Conservation (phyloP, 2,329 filamentous ascomycete genomes). For the Apiospora kogelbergensis region DNA sequence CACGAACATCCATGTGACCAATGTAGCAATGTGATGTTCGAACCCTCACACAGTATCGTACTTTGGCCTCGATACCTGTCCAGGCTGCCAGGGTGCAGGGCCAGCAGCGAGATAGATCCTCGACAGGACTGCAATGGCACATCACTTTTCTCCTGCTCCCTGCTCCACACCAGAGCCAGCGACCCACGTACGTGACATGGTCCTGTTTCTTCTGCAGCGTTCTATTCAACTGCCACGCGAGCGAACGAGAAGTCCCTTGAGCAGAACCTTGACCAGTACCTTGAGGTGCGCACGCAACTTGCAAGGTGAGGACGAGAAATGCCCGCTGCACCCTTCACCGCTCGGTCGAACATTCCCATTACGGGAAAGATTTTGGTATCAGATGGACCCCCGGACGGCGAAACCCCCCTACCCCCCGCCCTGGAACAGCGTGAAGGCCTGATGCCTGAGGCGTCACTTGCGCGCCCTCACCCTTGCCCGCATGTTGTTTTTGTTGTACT, state of each 20-base stretch:
- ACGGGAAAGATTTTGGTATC: not conserved
- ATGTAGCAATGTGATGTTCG: not conserved
- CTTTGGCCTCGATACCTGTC: not conserved
- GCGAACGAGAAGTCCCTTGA: not conserved
- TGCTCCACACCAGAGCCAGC: not conserved
- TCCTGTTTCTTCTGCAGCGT: constrained; percentile 4
- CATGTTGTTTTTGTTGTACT: not conserved
- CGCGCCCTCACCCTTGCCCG: not conserved
- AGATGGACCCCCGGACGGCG: not conserved
- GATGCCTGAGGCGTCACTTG: no score
- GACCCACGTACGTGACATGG: constrained; percentile 7
- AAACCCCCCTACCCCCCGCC: not conserved
- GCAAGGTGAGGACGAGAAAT: constrained; percentile 6
- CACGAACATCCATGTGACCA: constrained; percentile 6
- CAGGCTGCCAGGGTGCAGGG: no score
- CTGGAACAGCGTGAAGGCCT: not conserved
- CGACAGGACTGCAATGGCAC: constrained; percentile 1
- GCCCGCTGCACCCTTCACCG: constrained; percentile 4
- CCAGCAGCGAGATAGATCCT: not conserved
- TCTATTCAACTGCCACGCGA: constrained; percentile 3
- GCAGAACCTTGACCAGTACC: no score
- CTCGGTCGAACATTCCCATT: constrained; percentile 7
- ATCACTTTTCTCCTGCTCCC: not conserved
- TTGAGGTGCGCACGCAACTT: not conserved
- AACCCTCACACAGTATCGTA: constrained; percentile 5